These are phyloP conservation scores for Aspergillus brasiliensis DNA, from an alignment of 2,329 filamentous ascomycete species.

Conservation along the genomic window DNA sequence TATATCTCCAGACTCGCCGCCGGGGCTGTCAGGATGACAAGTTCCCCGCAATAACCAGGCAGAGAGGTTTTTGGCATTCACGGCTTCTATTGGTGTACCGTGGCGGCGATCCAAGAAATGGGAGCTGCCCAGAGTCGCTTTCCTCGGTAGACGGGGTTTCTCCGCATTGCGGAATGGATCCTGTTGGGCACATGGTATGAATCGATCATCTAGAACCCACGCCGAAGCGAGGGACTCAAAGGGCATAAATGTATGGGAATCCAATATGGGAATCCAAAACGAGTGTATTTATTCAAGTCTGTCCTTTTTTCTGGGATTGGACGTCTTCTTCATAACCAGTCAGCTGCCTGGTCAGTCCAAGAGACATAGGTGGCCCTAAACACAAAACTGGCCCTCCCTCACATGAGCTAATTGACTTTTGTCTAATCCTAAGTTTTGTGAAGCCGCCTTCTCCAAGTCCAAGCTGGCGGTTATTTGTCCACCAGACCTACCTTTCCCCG, in stretches of 20 bases:
- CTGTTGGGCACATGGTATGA: not conserved
- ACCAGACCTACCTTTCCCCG: not conserved
- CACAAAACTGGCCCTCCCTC: not conserved
- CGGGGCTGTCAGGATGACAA: not conserved
- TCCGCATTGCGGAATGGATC: conserved; percentile 9
- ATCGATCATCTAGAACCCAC: not conserved
- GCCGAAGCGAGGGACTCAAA: not conserved
- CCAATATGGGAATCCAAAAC: not conserved
- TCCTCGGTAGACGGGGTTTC: conserved; percentile 1
- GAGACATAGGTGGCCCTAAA: too few species aligned
- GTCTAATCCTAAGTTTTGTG: not conserved
- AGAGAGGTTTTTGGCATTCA: not conserved
- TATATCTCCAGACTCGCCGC: not conserved
- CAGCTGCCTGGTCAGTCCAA: not conserved
- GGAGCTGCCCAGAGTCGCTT: not conserved
- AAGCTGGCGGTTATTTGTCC: not conserved
- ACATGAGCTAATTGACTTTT: not conserved
- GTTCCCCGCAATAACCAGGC: not conserved
- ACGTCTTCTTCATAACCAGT: not conserved
- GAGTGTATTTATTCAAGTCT: not conserved
- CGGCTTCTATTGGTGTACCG: not conserved
- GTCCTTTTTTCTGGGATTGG: not conserved
- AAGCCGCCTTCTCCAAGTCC: not conserved
- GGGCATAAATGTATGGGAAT: not conserved
- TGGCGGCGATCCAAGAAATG: not conserved